These are phyloP conservation scores for Suillus bovinus DNA, from an alignment of 768 basidiomycete species.

Conservation along the genomic window DNA sequence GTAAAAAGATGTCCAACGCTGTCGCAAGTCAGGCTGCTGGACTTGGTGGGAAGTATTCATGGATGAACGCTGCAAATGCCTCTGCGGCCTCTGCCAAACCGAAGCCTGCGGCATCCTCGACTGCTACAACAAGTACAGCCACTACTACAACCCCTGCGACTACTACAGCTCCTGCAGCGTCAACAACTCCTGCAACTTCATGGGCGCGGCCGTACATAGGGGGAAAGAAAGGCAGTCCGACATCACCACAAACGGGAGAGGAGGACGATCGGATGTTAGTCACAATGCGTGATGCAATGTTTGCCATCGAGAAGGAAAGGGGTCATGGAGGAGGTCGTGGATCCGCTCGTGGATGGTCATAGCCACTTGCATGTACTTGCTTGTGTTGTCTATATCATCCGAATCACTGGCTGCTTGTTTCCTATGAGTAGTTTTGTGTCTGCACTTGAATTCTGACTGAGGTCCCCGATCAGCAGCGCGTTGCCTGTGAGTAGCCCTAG, in stretches of 20 bases:
- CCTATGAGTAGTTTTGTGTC: neutral
- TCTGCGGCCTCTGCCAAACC: constrained; percentile 43
- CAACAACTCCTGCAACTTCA: constrained; percentile 32
- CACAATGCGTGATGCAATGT: constrained; percentile 81
- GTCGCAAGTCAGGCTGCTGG: constrained; percentile 91
- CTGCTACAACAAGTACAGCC: constrained; percentile 31
- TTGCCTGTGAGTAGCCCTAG: too few relatives aligned
- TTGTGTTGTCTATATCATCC: neutral
- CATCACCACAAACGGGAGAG: constrained; percentile 42
- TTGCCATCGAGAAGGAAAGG: constrained; percentile 80
- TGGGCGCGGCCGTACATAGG: constrained; percentile 70
- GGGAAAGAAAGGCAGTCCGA: constrained; percentile 42
- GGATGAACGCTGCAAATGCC: constrained; percentile 76
- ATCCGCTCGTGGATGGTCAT: constrained; percentile 69
- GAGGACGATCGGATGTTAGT: constrained; percentile 61
- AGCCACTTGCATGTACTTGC: constrained; percentile 11
- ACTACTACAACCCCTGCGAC: constrained; percentile 28
- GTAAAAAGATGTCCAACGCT: constrained; percentile 90
- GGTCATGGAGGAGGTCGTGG: constrained; percentile 84
- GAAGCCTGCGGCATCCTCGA: constrained; percentile 32
- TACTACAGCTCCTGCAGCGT: constrained; percentile 34
- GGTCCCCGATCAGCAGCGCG: too few relatives aligned
- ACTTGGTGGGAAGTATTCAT: constrained; percentile 77
- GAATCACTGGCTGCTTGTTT: neutral
- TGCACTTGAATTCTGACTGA: neutral